Evolutionary conservation across 768 basidiomycete species (phyloP).

Genomic region (Boletus edulis): DNA sequence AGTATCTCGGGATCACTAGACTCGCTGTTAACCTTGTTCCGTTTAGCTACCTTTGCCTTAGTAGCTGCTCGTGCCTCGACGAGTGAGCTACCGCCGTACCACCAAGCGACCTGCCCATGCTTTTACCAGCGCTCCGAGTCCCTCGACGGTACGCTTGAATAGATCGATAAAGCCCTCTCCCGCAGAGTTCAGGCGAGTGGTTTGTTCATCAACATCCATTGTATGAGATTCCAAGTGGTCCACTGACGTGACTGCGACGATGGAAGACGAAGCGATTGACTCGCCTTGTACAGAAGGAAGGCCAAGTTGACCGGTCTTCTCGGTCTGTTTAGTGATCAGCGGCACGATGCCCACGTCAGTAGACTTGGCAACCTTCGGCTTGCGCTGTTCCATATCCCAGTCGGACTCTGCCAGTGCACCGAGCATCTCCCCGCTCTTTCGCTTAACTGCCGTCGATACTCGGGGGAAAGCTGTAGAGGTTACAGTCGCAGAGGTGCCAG

Average conservation of each 20-base stretch:
- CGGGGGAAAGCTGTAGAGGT: constrained; percentile 8
- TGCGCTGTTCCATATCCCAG: constrained; percentile 42
- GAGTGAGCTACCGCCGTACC: constrained; percentile 47
- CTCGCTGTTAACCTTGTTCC: constrained; percentile 48
- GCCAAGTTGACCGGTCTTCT: constrained; percentile 2
- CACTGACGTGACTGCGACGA: neutral
- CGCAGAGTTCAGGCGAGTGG: constrained; percentile 6
- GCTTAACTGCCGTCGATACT: constrained; percentile 42
- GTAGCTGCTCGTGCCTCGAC: constrained; percentile 66
- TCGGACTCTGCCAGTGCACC: constrained; percentile 15
- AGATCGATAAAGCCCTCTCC: constrained; percentile 56
- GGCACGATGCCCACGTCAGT: constrained; percentile 34
- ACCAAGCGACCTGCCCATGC: constrained; percentile 61
- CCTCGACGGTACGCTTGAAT: constrained; percentile 72
- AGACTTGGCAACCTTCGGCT: constrained; percentile 50
- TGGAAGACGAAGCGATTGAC: neutral
- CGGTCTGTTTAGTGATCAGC: constrained; percentile 13
- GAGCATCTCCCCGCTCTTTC: constrained; percentile 61
- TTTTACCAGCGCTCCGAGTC: constrained; percentile 58
- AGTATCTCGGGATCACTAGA: constrained; percentile 25
- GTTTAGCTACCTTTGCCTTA: constrained; percentile 66
- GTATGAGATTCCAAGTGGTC: constrained; percentile 22
- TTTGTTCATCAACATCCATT: constrained; percentile 21
- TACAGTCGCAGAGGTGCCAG: constrained; percentile 6
- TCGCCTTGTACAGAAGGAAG: constrained; percentile 3